Conservation (phyloP, 1,284 basidiomycete species). For the Pseudozyma sp. region DNA sequence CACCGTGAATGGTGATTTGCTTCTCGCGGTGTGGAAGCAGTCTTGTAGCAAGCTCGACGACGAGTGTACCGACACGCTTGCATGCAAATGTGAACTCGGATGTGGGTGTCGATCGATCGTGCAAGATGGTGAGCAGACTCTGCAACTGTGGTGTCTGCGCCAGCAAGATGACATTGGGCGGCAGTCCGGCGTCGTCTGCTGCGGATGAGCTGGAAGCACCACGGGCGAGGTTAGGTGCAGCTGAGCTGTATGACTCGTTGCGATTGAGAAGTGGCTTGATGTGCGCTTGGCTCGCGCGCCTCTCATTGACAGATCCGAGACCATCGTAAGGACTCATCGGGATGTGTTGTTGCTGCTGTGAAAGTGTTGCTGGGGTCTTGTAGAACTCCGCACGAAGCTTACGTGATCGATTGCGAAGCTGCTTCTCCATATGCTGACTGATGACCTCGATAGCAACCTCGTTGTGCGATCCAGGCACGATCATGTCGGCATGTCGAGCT, state of each 20-base stretch:
- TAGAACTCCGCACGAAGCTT: constrained; percentile 55
- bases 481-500: constrained; percentile 80
- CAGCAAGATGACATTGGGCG: constrained; percentile 77
- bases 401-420: constrained; percentile 72
- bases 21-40: constrained; percentile 79
- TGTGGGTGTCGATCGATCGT: constrained; percentile 76
- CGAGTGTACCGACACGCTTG: constrained; percentile 84
- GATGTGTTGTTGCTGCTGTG: background rate
- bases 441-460: constrained; percentile 86
- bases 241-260: constrained; percentile 15
- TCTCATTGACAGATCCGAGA: constrained; percentile 30
- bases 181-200: constrained; percentile 46
- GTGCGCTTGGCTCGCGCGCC: constrained; percentile 19
- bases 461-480: constrained; percentile 65
- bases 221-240: constrained; percentile 9
- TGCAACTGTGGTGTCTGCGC: constrained; percentile 84
- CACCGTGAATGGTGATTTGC: constrained; percentile 74
- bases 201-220: constrained; percentile 17
- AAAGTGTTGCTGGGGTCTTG: constrained; percentile 46
- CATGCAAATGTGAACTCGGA: constrained; percentile 88
- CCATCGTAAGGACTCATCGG: constrained; percentile 35
- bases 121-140: constrained; percentile 78
- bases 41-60: constrained; percentile 86
- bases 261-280: constrained; percentile 22
- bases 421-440: constrained; percentile 86